phyloP scores from a whole-genome alignment of 495 filamentous ascomycete species.

The Trichocladium antarcticum region DNA sequence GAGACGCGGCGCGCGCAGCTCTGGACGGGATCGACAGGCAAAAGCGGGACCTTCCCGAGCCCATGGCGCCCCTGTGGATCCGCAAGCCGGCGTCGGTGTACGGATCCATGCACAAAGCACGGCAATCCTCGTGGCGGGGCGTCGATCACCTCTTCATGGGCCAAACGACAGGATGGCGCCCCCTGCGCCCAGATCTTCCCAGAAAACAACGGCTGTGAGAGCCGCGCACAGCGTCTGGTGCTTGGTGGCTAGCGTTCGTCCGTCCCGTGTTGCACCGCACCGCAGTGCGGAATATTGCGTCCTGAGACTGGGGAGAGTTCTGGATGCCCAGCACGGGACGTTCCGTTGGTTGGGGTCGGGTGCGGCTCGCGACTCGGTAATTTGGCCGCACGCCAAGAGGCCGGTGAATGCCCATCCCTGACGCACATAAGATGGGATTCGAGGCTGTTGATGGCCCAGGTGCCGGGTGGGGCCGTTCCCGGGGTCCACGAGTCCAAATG shows the following conservation, averaged over 20 bases:
- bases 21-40: neutral
- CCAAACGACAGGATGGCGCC: no score
- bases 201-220: neutral
- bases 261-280: neutral
- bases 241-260: neutral
- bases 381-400: slow-evolving; percentile 23
- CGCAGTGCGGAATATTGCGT: neutral
- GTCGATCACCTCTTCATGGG: slow-evolving; percentile 9
- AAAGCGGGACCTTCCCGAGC: neutral
- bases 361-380: slow-evolving; percentile 21
- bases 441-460: neutral
- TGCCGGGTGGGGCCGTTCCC: neutral
- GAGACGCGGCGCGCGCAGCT: neutral
- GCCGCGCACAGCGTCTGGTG: no score
- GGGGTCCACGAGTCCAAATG: neutral
- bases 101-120: neutral
- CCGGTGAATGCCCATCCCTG: slow-evolving; percentile 13
- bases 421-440: neutral
- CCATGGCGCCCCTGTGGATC: neutral
- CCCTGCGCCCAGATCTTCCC: neutral
- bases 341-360: neutral
- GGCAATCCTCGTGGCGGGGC: slow-evolving; percentile 1
- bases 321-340: neutral
- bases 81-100: neutral
- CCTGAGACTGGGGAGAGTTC: neutral